Evolutionary conservation across 83 land plant genomes (phyloP), one percentile per base, ranked within the genome.

Genomic region (Picea mariana): DNA sequence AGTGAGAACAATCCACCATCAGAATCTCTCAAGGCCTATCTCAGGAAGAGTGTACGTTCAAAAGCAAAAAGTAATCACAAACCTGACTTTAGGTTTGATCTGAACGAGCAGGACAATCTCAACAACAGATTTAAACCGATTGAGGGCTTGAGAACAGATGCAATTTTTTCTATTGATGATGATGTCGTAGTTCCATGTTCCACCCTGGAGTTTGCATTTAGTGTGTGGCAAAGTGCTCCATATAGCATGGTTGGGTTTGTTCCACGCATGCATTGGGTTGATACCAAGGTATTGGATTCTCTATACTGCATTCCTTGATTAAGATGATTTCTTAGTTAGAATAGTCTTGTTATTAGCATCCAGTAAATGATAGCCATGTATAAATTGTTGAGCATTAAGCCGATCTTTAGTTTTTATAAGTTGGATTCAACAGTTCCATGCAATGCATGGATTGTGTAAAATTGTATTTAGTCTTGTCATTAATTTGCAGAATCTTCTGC

Each of bases 211-310:
- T 88, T 92, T 84, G 99, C 97, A 31, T 98, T 91, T 78, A 86
- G 59, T 79, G 99, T 94, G 24, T 98, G 99, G 99, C 87, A 80
- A 80, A 94, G 92, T 84, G 98, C 99, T 5, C 91, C 89, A 12
- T 84, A 87, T 24, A 87, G 93, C 75, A 98, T 98, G 99, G 99
- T 98, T 17, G 99, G 99, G 20, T 98, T 96, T 94, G 99, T 98
- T 1, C 99, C 99, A 3, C 92, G 99, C 20, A 89, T 90, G 88
- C 99, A 94, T 79, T 98, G 99, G 98, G 44, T 87, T 44, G 88
- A 92, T 84, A 44, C 83, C 64, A 78, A 79, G 93, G 99, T 93
- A 82, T 82, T 72, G 62, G 75, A 26, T 79, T 61, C 34, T 62
- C 68, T 52, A 24, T 77, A 64, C 59, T 40, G 61, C 73, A 60